phyloP scores from a whole-genome alignment of 2,329 filamentous ascomycete genomes.

The Diaporthe destruens region DNA sequence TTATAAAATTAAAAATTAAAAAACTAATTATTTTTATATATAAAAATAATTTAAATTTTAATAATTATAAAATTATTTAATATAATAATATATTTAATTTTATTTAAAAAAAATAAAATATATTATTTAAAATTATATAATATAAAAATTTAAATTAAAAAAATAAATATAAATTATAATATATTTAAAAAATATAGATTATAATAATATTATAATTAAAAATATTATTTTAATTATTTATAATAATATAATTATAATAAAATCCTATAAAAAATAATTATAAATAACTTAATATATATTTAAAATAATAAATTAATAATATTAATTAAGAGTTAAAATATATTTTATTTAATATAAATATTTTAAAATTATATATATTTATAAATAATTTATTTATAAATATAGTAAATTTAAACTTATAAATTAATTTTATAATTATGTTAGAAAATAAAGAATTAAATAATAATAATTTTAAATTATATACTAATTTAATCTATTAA shows the following conservation, averaged over 20 bases:
- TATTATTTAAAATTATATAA: background rate
- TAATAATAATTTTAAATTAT: background rate
- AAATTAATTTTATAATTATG: too few relatives aligned
- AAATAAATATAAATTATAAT: background rate
- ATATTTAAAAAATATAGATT: background rate
- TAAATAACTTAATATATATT: too few relatives aligned
- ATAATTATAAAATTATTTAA: background rate
- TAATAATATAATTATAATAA: background rate
- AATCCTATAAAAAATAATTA: too few relatives aligned
- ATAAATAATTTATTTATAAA: too few relatives aligned
- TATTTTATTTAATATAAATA: too few relatives aligned
- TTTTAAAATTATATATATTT: too few relatives aligned
- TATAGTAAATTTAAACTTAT: too few relatives aligned
- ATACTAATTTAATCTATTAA: background rate
- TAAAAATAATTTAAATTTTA: background rate
- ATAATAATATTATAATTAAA: background rate
- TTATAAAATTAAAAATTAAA: background rate
- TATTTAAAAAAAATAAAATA: background rate
- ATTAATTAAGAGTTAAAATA: too few relatives aligned
- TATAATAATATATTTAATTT: background rate
- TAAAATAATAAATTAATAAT: too few relatives aligned
- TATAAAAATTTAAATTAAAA: background rate
- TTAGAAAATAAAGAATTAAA: too few relatives aligned
- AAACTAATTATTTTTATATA: background rate
- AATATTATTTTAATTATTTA: background rate